Base-by-base conservation (phyloP, 331 rosid genomes). In the Dryas integrifolia region DNA sequence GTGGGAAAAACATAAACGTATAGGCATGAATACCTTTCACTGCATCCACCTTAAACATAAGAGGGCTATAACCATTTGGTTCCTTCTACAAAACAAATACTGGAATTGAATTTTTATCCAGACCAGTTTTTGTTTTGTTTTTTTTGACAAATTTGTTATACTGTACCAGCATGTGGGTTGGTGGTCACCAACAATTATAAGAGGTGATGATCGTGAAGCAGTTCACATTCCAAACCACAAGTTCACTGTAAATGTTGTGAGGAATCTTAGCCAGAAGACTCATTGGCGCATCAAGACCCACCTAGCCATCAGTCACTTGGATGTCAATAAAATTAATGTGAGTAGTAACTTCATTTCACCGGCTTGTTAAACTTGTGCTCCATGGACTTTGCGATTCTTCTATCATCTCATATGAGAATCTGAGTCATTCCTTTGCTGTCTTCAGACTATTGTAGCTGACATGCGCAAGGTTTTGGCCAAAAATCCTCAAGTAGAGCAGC, bases 201-300 rank as follows among this genome's bases (percentile, higher is more conserved):
- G 97, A 87, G 99, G 99, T 6, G 99, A 92, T 80, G 97, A 95
- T 83, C 96, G 99, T 18, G 99, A 95, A 83, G 99, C 99, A 71
- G 93, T 95, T 66, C 99, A 95, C 74, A 95, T 95, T 81, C 99
- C 99, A 62, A 95, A 95, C 75, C 96, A 95, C 83, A 88, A 95
- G 84, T 95, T 95, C 84, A 87, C 97, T 64, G 97, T 95, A 58
- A 95, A 84, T 80, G 89, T 95, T 77, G 99, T 95, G 85, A 84
- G 97, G 79, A 95, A 95, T 80, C 89, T 95, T 75, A 95, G 77
- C 84, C 96, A 95, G 85, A 95, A 90, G 88, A 83, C 96, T 56
- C 99, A 92, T 85, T 95, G 98, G 99, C 99, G 97, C 53, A 87
- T 95, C 88, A 95, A 95, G 85, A 89, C 84, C 80, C 79, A 92